These are phyloP conservation scores for Plasmodium reichenowi DNA, from an alignment of 169 alveolate genomes.

Conservation along the genomic window DNA sequence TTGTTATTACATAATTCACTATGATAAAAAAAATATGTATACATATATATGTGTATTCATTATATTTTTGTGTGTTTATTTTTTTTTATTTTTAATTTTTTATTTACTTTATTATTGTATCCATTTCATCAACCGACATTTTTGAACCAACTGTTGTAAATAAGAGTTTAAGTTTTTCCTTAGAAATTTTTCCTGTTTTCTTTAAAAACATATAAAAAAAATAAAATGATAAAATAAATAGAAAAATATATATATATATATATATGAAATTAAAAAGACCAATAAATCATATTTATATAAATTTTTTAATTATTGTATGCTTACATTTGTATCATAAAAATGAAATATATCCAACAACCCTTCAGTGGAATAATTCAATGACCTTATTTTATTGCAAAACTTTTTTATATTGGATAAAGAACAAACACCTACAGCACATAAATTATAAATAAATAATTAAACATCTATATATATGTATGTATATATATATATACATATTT, in stretches of 20 bases:
- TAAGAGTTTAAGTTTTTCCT: constrained; percentile 22
- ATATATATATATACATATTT: no score
- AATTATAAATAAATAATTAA: no score
- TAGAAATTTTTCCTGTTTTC: constrained; percentile 71
- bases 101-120: constrained; percentile 39
- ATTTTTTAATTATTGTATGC: neutral
- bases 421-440: constrained; percentile 26
- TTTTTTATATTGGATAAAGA: constrained; percentile 57
- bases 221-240: constrained; percentile 8
- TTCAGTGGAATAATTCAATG: constrained; percentile 22
- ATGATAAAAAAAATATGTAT: constrained; percentile 4
- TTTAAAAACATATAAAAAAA: neutral
- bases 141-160: constrained; percentile 71
- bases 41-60: neutral
- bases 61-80: no score
- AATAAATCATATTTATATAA: neutral
- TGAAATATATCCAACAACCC: constrained; percentile 33
- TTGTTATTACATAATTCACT: constrained; percentile 33
- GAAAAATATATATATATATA: neutral
- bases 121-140: constrained; percentile 40
- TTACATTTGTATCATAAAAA: constrained; percentile 43
- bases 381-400: constrained; percentile 32
- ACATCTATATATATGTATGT: no score
- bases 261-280: neutral
- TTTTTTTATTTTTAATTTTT: no score